These are phyloP conservation scores for Nicotiana sylvestris DNA, from an alignment of 257 asterid genomes.

Conservation along the genomic window DNA sequence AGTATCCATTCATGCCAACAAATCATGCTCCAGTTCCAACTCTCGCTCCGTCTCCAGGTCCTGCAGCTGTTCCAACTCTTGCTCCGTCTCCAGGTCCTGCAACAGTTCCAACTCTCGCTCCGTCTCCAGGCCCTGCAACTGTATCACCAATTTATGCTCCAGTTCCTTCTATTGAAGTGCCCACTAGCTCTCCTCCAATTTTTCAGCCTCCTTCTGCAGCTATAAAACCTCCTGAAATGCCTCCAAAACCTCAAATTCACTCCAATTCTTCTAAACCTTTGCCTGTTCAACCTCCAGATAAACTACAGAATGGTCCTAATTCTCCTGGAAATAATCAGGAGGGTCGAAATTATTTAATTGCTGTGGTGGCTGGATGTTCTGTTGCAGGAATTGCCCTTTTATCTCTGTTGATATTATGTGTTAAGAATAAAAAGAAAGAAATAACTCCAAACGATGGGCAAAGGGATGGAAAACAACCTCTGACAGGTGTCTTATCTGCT, in stretches of 20 bases:
- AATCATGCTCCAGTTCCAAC: neutral
- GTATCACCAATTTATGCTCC: constrained; percentile 22
- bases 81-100: constrained; percentile 11
- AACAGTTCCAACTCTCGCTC: constrained; percentile 3
- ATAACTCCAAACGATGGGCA: constrained; percentile 42
- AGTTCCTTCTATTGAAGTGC: constrained; percentile 15
- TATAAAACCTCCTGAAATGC: constrained; percentile 17
- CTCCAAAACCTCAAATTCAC: constrained; percentile 17
- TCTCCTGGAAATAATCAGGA: constrained; percentile 16
- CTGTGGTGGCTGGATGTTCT: constrained; percentile 33
- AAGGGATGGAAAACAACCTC: constrained; percentile 68
- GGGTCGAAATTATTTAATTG: constrained; percentile 24
- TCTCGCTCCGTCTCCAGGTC: neutral
- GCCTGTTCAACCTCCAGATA: constrained; percentile 13
- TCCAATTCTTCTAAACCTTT: neutral
- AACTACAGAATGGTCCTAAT: constrained; percentile 14
- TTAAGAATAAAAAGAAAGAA: constrained; percentile 28
- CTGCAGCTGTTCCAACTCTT: neutral
- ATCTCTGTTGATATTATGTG: constrained; percentile 38
- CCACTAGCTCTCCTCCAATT: constrained; percentile 24
- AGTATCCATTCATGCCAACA: neutral
- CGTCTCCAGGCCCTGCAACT: constrained; percentile 25
- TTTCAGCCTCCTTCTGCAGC: constrained; percentile 25
- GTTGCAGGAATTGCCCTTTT: constrained; percentile 45
- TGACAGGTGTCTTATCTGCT: constrained; percentile 48